These are phyloP conservation scores for Candida vartiovaarae DNA, from an alignment of 805 yeast species.

Conservation along the genomic window DNA sequence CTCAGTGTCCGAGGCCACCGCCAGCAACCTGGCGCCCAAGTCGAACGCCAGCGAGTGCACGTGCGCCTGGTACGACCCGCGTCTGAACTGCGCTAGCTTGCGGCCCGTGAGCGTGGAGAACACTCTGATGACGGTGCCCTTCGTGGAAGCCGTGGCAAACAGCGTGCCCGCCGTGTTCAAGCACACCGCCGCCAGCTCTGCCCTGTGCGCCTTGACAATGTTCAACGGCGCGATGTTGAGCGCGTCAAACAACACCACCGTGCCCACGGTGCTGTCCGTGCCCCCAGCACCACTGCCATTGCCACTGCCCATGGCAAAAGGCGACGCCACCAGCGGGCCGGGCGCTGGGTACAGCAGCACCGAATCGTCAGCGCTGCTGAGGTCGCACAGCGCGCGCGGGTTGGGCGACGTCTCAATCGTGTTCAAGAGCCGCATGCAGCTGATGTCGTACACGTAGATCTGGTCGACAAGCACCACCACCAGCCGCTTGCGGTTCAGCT, in stretches of 20 bases:
- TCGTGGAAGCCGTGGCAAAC: constrained; percentile 82
- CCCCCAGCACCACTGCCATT: background rate
- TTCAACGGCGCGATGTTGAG: constrained; percentile 66
- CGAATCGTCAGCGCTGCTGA: constrained; percentile 38
- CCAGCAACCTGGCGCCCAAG: constrained; percentile 39
- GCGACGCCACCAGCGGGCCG: constrained; percentile 21
- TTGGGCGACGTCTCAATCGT: constrained; percentile 55
- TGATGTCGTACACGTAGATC: constrained; percentile 81
- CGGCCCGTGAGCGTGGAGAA: constrained; percentile 54
- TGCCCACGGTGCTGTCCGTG: constrained; percentile 5
- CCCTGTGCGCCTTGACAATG: constrained; percentile 80
- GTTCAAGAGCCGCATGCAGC: constrained; percentile 78
- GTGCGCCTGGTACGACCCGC: constrained; percentile 65
- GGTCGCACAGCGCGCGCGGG: constrained; percentile 25
- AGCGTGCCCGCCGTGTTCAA: constrained; percentile 70
- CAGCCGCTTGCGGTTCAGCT: constrained; percentile 75
- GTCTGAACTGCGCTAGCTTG: constrained; percentile 63
- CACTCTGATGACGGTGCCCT: constrained; percentile 85
- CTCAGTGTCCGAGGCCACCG: constrained; percentile 55
- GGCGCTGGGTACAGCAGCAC: constrained; percentile 51
- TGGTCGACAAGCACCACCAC: constrained; percentile 75
- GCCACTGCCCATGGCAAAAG: constrained; percentile 5
- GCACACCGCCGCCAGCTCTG: constrained; percentile 60
- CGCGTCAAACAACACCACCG: constrained; percentile 73
- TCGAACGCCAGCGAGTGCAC: constrained; percentile 50